Evolutionary conservation across 805 yeast genomes (phyloP), one percentile per base, ranked within the genome.

Genomic region (Metschnikowia kofuensis): DNA sequence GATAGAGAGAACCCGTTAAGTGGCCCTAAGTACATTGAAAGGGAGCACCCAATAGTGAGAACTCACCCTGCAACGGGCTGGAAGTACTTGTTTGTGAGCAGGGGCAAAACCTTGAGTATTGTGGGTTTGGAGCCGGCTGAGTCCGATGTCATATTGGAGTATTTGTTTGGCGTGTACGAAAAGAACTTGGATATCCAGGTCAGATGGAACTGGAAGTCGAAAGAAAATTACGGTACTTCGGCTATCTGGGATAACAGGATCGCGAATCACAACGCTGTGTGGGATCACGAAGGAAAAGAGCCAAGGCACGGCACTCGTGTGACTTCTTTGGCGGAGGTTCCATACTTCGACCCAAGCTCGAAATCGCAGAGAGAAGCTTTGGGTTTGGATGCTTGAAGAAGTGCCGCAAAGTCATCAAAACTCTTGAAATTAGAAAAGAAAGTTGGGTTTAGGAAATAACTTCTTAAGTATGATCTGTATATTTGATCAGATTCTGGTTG

Each of bases 221-320:
- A 41, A 38, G 45, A 44, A n/a, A 76, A 76, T 4, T 61, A 61
- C n/a, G 79, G 80, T 34, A 74, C 80, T 35, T 67, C 79, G 35
- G 84, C 82, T 6, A 54, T 79, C 35, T 80, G 85, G 84, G 85
- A 80, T 57, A 80, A 80, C 67, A 66, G 84, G 60, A 57, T 77
- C 42, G 68, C 80, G 14, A 72, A 71, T 47, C 86, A 82, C 65
- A 65, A 67, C 50, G 82, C 82, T 11, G 71, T 77, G n/a, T 67
- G 73, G 64, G 82, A 77, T 53, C 74, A 75, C 61, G 77, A 74
- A 52, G 68, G 66, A n/a, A 40, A 56, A 37, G 72, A 67, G 42
- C 69, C 73, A n/a, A 62, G 80, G 62, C 52, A 48, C 41, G 60
- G 56, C 13, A 54, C 55, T 7, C 74, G 84, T 56, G 69, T 67